Evolutionary conservation across 2,329 filamentous ascomycete species (phyloP).

Genomic region (Fonsecaea nubica): DNA sequence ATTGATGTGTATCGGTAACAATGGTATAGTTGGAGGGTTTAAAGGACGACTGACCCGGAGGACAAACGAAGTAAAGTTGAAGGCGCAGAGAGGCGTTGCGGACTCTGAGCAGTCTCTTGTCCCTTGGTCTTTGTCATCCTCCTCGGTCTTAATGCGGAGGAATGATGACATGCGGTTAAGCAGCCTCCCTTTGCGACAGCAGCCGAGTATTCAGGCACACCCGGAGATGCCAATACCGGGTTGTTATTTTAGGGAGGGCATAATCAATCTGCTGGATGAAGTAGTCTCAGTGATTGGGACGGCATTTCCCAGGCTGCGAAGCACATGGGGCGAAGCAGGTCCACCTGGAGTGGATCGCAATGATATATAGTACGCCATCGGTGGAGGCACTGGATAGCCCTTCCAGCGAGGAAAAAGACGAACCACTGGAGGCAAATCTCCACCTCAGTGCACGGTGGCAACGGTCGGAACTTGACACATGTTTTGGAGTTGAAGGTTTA

Average conservation of each 20-base stretch:
- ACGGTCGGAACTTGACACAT: conserved; percentile 1
- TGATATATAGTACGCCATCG: not conserved
- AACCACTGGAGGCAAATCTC: not conserved
- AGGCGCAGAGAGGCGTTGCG: not conserved
- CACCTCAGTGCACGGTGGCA: not conserved
- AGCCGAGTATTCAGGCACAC: not conserved
- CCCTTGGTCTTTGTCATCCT: not conserved
- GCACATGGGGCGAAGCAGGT: not conserved
- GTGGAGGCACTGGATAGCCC: not conserved
- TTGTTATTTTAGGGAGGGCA: conserved; percentile 1
- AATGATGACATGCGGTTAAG: not conserved
- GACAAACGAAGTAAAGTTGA: not conserved
- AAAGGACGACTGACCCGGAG: not conserved
- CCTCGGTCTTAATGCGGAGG: not conserved
- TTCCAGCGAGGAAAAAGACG: not conserved
- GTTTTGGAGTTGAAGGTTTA: not conserved
- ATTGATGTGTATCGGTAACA: not conserved
- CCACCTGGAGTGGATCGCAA: not conserved
- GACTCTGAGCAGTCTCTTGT: not conserved
- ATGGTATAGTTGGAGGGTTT: not conserved
- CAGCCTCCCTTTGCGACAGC: not conserved
- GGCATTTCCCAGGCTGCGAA: not conserved
- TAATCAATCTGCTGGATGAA: not conserved
- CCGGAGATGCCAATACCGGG: not conserved
- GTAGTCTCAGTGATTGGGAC: not conserved